Evolutionary conservation across 2,329 filamentous ascomycete species (phyloP), one percentile per base, ranked within the genome.

Genomic region (Clonostachys rosea): DNA sequence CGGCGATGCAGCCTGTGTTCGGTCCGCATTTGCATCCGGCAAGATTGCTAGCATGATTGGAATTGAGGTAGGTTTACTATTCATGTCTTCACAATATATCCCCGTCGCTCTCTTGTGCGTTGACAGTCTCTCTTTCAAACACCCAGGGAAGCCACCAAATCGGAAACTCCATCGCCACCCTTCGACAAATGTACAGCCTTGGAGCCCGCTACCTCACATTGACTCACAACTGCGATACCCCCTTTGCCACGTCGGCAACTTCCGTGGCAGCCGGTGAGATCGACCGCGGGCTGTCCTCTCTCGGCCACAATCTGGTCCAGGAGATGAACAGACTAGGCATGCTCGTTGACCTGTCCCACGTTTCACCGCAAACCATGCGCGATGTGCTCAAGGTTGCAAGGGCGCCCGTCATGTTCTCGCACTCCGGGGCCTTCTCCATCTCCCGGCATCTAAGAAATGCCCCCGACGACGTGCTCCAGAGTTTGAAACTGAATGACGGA

Each of bases 121-220:
- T 30, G 24, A 30, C 9, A 30, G 10, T 30, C 24, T 30, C 24
- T 30, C 24, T 30, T 30, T 8, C 2, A 30, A 9, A 30, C 24
- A 30, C 10, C 24, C 24, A 30, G 24, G 24, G 24, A 30, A 30
- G 24, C 8, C 92, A 97, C 61, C 92, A 96, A 59, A 95, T 97
- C 56, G 91, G 90, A 49, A 96, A 96, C 68, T 88, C 84, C 1
- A 73, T 84, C 18, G 77, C 86, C 39, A 91, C 84, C 47, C 73
- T 97, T 12, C 44, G 50, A 10, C 49, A 48, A 43, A 20, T 59
- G 36, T 56, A 52, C 40, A 50, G 54, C 34, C 56, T 63, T 39
- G 64, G 64, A 17, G 63, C 64, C 14, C 55, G 63, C 43, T 67
- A 65, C 50, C 52, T 59, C 30, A 59, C 56, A 2, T 33, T 56